Percentiles rank a stretch among this genome's conserved stretches.
Conservation (phyloP, 441 rosid species). For the Corymbia citriodora region DNA sequence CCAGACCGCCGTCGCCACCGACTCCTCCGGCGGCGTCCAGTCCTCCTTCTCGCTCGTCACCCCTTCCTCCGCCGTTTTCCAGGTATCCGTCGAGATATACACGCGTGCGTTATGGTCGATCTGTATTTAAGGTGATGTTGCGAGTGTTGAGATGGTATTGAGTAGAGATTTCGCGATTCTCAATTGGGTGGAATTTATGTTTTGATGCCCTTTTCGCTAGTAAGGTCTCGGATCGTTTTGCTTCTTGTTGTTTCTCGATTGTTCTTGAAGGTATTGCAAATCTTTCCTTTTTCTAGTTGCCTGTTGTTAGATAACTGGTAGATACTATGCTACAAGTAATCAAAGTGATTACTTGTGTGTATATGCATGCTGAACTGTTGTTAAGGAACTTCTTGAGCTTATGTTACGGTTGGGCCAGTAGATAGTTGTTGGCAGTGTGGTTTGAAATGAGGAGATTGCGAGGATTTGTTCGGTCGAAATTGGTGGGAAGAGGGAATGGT, state of each 20-base stretch:
- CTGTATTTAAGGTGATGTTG: neutral
- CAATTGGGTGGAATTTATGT: neutral
- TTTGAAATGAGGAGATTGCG: neutral
- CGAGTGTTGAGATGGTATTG: neutral
- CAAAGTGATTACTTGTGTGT: neutral
- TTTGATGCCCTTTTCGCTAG: neutral
- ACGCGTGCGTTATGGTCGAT: neutral
- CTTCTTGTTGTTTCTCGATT: neutral
- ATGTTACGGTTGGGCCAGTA: neutral
- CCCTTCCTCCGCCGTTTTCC: slow-evolving; percentile 19
- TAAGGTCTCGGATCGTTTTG: neutral
- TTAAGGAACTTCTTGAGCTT: neutral
- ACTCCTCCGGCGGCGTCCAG: slow-evolving; percentile 20
- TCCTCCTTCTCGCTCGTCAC: slow-evolving; percentile 19
- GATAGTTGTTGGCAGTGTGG: neutral
- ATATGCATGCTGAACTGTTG: neutral
- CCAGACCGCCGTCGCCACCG: slow-evolving; percentile 7
- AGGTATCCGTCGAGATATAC: neutral
- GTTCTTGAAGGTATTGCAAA: neutral
- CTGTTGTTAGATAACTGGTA: neutral
- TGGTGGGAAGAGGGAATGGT: neutral
- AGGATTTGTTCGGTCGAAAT: neutral
- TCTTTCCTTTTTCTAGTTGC: neutral
- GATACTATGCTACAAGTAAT: neutral
- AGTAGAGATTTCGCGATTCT: neutral